phyloP scores from a whole-genome alignment of 169 alveolate genomes.

The Perkinsus marinus region DNA sequence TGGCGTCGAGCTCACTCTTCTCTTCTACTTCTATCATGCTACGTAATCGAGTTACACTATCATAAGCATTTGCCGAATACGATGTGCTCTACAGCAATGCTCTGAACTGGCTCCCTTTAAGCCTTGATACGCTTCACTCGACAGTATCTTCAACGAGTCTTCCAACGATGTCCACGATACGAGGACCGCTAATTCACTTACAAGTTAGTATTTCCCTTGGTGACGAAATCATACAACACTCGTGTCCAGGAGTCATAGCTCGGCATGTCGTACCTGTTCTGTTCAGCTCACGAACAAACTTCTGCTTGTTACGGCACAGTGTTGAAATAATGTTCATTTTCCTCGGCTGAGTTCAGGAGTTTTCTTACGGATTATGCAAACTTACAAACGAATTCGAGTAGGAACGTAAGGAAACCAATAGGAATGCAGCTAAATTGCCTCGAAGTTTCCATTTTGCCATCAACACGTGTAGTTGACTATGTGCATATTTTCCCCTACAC shows the following conservation, averaged over 20 bases:
- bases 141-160: not conserved
- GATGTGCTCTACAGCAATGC: not conserved
- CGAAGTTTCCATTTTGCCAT: too few species aligned
- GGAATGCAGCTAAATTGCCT: too few species aligned
- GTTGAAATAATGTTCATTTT: too few species aligned
- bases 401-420: too few species aligned
- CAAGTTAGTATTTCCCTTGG: not conserved
- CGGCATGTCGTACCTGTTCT: slow-evolving; percentile 24
- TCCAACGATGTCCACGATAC: not conserved
- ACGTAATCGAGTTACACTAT: too few species aligned
- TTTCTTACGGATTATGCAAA: too few species aligned
- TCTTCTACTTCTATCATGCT: too few species aligned
- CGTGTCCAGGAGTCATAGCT: slow-evolving; percentile 3
- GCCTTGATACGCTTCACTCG: not conserved
- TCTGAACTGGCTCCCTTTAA: not conserved
- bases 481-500: too few species aligned
- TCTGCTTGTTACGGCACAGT: not conserved
- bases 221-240: slow-evolving; percentile 6
- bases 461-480: too few species aligned
- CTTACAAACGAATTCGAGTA: too few species aligned
- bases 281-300: slow-evolving; percentile 43
- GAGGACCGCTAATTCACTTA: not conserved
- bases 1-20: too few species aligned
- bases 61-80: not conserved
- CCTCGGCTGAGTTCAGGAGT: too few species aligned